These are phyloP conservation scores for Leccinum holopus DNA, from an alignment of 1,284 basidiomycete genomes.

Conservation along the genomic window DNA sequence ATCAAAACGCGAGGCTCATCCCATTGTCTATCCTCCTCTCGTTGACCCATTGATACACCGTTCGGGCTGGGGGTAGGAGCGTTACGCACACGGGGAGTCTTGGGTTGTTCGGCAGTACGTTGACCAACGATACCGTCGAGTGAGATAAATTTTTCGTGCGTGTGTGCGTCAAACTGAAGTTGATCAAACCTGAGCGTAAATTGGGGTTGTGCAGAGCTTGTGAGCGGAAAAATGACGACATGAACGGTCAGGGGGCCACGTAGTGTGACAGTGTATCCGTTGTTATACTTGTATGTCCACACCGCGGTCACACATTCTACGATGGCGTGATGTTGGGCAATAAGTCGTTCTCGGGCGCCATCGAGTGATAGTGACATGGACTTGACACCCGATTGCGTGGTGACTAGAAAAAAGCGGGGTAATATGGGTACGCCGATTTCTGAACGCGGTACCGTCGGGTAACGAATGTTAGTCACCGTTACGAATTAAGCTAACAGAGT, in stretches of 20 bases:
- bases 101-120: constrained; percentile 42
- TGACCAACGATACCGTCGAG: constrained; percentile 57
- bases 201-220: constrained; percentile 22
- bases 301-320: constrained; percentile 67
- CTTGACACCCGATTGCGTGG: constrained; percentile 75
- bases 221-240: constrained; percentile 43
- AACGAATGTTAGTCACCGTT: constrained; percentile 14
- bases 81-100: constrained; percentile 40
- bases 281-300: constrained; percentile 75
- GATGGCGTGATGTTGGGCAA: constrained; percentile 48
- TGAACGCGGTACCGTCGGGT: constrained; percentile 31
- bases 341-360: constrained; percentile 63
- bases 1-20: constrained; percentile 60
- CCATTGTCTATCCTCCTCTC: constrained; percentile 55
- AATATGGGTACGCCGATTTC: constrained; percentile 75
- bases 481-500: constrained; percentile 1
- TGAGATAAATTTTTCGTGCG: constrained; percentile 66
- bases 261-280: constrained; percentile 71
- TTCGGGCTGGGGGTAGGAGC: constrained; percentile 42
- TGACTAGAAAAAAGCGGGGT: constrained; percentile 79
- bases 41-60: constrained; percentile 23
- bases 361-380: constrained; percentile 73
- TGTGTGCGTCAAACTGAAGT: constrained; percentile 65
- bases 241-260: constrained; percentile 68
- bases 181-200: constrained; percentile 60